Evolutionary conservation across 805 yeast genomes (phyloP), one percentile per base, ranked within the genome.

Genomic region (Cyberlindnera xylosilytica): DNA sequence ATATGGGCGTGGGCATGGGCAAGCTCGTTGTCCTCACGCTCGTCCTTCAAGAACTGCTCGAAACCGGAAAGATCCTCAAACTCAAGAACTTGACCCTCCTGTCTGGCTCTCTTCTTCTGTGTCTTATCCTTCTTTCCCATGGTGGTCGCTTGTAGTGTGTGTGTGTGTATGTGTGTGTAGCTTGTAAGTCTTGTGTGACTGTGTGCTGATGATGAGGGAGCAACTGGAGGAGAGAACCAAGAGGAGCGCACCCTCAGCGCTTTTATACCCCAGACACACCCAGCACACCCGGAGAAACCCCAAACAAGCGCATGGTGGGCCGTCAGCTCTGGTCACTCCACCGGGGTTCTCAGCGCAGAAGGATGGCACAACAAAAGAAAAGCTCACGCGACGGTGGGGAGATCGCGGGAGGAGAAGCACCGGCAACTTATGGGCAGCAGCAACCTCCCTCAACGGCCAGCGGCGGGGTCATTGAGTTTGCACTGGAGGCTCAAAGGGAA

Each of bases 1-100:
- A 83, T 66, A 48, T 76, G 81, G 28, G 86, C 85, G 57, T 82
- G 84, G 51, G 81, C 66, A 53, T 79, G 74, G 57, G 79, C 86
- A 52, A 75, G 80, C 46, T 84, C 90, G 48, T 83, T 80, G 61
- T 83, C 90, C 74, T 86, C 82, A 3, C 84, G 77, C 57, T 83
- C 90, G 58, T 81, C 86, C 56, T 79, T 73, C 45, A 84, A 67
- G 60, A 69, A 84, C 20, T 72, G 69, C 57, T 81, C 87, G 56
- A 84, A 84, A 15, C 77, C 70, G 16, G 68, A 69, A 46, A 84
- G 63, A 39, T 76, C 82, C 36, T 84, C 90, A 62, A 84, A 84
- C 26, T 66, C 66, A 30, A 62, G 55, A 15, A 52, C 20, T 31
- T 52, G 45, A 34, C 58, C 60, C 2, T 26, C 15, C 16, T 42